Conservation (phyloP, 441 rosid genomes). For the Euphorbia schlechtendalii region DNA sequence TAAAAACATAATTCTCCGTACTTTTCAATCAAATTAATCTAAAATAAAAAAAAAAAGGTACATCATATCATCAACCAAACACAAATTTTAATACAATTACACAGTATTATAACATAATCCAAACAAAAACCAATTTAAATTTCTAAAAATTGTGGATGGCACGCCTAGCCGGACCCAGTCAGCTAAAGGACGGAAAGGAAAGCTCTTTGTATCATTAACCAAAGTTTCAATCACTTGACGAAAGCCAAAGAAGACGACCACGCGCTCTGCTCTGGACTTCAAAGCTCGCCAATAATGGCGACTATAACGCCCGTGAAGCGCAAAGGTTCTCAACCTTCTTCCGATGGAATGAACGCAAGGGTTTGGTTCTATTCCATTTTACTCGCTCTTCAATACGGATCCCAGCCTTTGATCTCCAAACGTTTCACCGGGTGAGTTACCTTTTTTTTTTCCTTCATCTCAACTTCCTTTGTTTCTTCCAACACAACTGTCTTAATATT, state of each 20-base stretch:
- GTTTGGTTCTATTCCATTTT: slow-evolving; percentile 64
- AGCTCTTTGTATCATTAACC: neutral
- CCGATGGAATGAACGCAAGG: slow-evolving; percentile 29
- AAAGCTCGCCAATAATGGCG: slow-evolving; percentile 31
- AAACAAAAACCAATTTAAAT: too few relatives aligned
- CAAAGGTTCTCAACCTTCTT: slow-evolving; percentile 16
- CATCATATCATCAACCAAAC: too few relatives aligned
- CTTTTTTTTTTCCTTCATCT: neutral
- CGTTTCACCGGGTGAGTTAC: slow-evolving; percentile 58
- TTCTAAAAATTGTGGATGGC: neutral
- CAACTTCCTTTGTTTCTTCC: neutral
- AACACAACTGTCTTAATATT: neutral
- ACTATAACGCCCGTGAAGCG: slow-evolving; percentile 17
- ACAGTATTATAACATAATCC: too few relatives aligned
- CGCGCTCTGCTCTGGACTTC: neutral
- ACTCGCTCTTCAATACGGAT: slow-evolving; percentile 86
- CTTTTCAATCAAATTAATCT: too few relatives aligned
- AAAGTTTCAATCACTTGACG: neutral
- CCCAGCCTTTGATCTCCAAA: slow-evolving; percentile 94
- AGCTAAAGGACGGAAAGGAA: neutral
- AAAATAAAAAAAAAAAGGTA: too few relatives aligned
- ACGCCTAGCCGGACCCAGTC: slow-evolving; percentile 5
- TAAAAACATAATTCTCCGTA: too few relatives aligned
- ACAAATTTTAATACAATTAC: too few relatives aligned
- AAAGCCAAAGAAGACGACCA: neutral